phyloP scores from a whole-genome alignment of 495 filamentous ascomycete genomes.

The Penicillium bovifimosum region DNA sequence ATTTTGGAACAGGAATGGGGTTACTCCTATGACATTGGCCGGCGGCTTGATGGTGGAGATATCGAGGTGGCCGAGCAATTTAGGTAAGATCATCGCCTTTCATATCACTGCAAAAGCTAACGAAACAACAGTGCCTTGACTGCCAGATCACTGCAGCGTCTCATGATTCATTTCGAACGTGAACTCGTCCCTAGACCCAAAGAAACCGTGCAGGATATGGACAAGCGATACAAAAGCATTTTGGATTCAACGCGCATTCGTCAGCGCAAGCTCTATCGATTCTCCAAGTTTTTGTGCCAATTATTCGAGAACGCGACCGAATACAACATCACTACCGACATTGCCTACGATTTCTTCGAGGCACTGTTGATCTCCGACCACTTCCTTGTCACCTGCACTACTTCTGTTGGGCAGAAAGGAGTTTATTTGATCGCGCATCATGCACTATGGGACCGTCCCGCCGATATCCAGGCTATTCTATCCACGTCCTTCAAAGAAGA shows the following conservation, averaged over 20 bases:
- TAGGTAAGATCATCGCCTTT: slow-evolving; percentile 43
- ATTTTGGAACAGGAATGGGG: slow-evolving; percentile 96
- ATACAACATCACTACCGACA: slow-evolving; percentile 67
- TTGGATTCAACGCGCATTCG: slow-evolving; percentile 93
- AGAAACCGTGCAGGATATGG: slow-evolving; percentile 82
- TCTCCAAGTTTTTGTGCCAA: slow-evolving; percentile 80
- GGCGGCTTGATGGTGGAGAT: slow-evolving; percentile 83
- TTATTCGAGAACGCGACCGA: slow-evolving; percentile 95
- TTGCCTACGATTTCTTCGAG: slow-evolving; percentile 69
- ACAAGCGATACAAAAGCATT: slow-evolving; percentile 91
- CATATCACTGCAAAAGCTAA: slow-evolving; percentile 18
- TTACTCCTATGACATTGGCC: slow-evolving; percentile 87
- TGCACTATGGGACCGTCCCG: slow-evolving; percentile 62
- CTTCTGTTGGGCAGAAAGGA: slow-evolving; percentile 58
- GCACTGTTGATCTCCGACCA: slow-evolving; percentile 79
- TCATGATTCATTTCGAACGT: slow-evolving; percentile 86
- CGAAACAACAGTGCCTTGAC: slow-evolving; percentile 62
- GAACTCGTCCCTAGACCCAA: slow-evolving; percentile 79
- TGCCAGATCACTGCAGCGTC: slow-evolving; percentile 77
- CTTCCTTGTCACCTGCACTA: slow-evolving; percentile 62
- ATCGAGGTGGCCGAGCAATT: slow-evolving; percentile 99
- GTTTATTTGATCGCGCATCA: slow-evolving; percentile 83
- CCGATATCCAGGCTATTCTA: slow-evolving; percentile 78
- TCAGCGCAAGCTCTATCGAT: slow-evolving; percentile 81
- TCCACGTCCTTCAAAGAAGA: slow-evolving; percentile 83